Evolutionary conservation across 2,329 filamentous ascomycete genomes (phyloP), one percentile per base, ranked within the genome.

Genomic region (Alternaria sp.): DNA sequence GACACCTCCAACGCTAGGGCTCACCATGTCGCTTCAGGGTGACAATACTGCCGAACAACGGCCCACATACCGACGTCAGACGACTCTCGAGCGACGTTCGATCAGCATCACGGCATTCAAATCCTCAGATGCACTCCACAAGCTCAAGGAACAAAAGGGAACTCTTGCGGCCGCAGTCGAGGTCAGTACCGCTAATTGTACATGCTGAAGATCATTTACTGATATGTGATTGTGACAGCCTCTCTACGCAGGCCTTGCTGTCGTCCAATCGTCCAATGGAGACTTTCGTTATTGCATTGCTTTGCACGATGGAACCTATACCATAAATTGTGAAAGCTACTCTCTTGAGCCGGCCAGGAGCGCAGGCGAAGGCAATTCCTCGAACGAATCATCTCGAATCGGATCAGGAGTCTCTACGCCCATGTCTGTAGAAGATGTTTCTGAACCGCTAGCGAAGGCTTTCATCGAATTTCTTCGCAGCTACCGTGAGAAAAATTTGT

Each of bases 241-340:
- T 33, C 80, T 90, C 46, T 91, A 84, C 65, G 75, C 87, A 40
- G 88, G 88, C 54, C 84, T 90, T 33, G 86, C 88, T 3, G 84
- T 85, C 39, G 79, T 83, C 46, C 79, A 83, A 46, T 75, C 80
- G 1, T 79, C 84, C 31, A 80, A 84, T 14, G 56, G 79, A 80
- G 51, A 82, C 82, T 1, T 81, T 86, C 10, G 83, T 85, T 5
- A 74, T 14, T 70, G 68, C 13, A 80, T 93, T 48, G 89, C 89
- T 4, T 84, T 90, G 61, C 90, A 92, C 62, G 90, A 93, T 71
- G 86, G 86, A 5, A 88, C 88, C 4, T 93, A 93, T 72, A 85
- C 90, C 23, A 81, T 91, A 42, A 90, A 93, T 73, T 93, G 90
- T 70, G 85, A 85, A 5, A 84, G 90, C 40, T 59, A 56, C 7